phyloP scores from a whole-genome alignment of 768 basidiomycete genomes.

The Leccinum uliginosum region DNA sequence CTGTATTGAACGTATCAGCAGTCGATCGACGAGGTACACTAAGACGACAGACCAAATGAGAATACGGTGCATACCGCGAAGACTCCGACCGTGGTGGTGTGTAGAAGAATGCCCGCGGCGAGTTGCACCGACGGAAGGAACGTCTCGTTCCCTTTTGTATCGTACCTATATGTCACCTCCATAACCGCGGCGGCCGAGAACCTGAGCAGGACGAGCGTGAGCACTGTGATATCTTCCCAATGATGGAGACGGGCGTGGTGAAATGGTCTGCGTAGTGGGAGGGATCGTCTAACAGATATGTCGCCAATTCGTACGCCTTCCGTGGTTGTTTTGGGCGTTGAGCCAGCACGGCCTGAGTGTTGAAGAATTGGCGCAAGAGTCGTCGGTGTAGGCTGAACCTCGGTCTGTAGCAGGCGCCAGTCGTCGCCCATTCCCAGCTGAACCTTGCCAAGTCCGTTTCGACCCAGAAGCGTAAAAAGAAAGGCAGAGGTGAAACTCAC shows the following conservation, averaged over 20 bases:
- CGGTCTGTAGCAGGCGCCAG: constrained; percentile 16
- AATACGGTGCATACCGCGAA: constrained; percentile 5
- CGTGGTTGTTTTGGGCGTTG: constrained; percentile 14
- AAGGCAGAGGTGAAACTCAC: constrained; percentile 1
- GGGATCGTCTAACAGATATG: constrained; percentile 4
- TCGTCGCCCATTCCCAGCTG: constrained; percentile 11
- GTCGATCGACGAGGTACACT: neutral
- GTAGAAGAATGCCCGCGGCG: neutral
- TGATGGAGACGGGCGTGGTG: constrained; percentile 1
- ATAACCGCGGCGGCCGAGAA: neutral
- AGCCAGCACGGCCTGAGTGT: constrained; percentile 3
- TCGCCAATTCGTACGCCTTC: constrained; percentile 10
- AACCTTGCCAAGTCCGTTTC: constrained; percentile 2
- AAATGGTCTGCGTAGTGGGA: constrained; percentile 7
- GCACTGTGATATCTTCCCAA: neutral
- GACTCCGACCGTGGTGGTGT: neutral
- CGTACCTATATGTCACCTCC: neutral
- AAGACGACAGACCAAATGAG: constrained; percentile 10
- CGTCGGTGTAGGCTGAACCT: constrained; percentile 20
- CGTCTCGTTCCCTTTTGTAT: neutral
- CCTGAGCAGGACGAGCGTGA: neutral
- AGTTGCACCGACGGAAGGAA: constrained; percentile 8
- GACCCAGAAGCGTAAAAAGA: neutral
- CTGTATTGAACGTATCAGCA: neutral
- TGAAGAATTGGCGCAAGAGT: constrained; percentile 17